phyloP scores from a whole-genome alignment of 129 eudicot species.

The Tagetes patula region DNA sequence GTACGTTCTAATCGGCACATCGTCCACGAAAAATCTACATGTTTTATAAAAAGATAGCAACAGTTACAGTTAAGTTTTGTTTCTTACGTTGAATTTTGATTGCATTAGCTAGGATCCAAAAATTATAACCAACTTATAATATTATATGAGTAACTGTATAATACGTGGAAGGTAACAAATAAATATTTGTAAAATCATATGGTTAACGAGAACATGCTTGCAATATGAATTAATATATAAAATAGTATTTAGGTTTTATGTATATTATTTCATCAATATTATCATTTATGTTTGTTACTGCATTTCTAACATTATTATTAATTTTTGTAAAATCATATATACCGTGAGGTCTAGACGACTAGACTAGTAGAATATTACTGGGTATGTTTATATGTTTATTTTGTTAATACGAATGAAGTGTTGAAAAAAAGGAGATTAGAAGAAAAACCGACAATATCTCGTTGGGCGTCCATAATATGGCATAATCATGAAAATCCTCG shows the following conservation, averaged over 20 bases:
- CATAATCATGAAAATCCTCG: constrained; percentile 68
- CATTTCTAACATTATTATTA: too few species aligned
- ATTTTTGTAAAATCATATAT: too few species aligned
- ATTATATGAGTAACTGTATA: background rate
- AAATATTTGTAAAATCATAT: background rate
- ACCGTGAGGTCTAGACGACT: too few species aligned
- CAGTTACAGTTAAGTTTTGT: background rate
- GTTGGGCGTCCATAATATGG: constrained; percentile 68
- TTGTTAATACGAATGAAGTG: background rate
- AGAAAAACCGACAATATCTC: constrained; percentile 58
- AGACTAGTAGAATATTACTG: too few species aligned
- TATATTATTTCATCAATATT: too few species aligned
- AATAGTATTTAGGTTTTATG: background rate
- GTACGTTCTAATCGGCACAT: constrained; percentile 83
- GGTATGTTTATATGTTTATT: too few species aligned
- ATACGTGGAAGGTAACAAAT: constrained; percentile 5
- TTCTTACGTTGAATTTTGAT: background rate
- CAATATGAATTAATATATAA: background rate
- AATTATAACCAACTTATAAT: background rate
- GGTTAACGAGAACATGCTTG: background rate
- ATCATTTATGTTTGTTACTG: too few species aligned
- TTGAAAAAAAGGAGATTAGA: background rate
- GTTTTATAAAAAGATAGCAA: background rate
- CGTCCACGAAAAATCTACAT: constrained; percentile 84
- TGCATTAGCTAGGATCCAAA: constrained; percentile 18